Evolutionary conservation across 2,329 filamentous ascomycete genomes (phyloP).

Genomic region (Alternaria sp.): DNA sequence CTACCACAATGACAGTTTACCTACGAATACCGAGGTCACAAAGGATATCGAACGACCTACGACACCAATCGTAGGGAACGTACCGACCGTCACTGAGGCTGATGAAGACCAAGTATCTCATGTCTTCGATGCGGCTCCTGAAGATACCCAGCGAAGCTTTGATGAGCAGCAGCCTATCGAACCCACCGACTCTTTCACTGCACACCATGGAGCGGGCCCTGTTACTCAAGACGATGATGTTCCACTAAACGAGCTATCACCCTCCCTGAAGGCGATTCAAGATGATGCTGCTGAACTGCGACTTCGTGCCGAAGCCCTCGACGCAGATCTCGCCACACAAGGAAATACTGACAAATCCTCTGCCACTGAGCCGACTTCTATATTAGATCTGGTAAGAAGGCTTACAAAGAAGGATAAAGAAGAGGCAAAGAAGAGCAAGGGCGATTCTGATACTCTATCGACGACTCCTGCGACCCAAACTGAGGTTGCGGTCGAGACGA

Average conservation of each 20-base stretch:
- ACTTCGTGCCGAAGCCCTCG: slow-evolving; percentile 39
- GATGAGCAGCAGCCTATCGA: slow-evolving; percentile 2
- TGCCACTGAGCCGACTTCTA: slow-evolving; percentile 24
- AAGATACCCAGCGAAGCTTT: slow-evolving; percentile 7
- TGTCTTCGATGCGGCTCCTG: neutral
- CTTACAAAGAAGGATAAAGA: slow-evolving; percentile 44
- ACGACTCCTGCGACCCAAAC: slow-evolving; percentile 36
- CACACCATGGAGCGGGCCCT: slow-evolving; percentile 1
- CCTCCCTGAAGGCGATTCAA: slow-evolving; percentile 34
- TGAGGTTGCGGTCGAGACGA: slow-evolving; percentile 32
- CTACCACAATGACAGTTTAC: neutral
- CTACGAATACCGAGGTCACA: neutral
- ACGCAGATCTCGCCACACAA: slow-evolving; percentile 22
- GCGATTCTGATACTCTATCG: slow-evolving; percentile 27
- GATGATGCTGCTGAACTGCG: slow-evolving; percentile 40
- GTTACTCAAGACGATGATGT: neutral
- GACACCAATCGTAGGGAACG: neutral
- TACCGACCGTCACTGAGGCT: neutral
- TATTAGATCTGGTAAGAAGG: slow-evolving; percentile 39
- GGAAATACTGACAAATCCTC: slow-evolving; percentile 22
- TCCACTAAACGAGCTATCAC: slow-evolving; percentile 26
- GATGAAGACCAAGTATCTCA: neutral
- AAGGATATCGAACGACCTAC: slow-evolving; percentile 6
- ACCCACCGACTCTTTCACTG: neutral
- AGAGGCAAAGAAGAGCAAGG: slow-evolving; percentile 33